Conservation (phyloP, 441 rosid genomes). For the Erodium chrysanthum region DNA sequence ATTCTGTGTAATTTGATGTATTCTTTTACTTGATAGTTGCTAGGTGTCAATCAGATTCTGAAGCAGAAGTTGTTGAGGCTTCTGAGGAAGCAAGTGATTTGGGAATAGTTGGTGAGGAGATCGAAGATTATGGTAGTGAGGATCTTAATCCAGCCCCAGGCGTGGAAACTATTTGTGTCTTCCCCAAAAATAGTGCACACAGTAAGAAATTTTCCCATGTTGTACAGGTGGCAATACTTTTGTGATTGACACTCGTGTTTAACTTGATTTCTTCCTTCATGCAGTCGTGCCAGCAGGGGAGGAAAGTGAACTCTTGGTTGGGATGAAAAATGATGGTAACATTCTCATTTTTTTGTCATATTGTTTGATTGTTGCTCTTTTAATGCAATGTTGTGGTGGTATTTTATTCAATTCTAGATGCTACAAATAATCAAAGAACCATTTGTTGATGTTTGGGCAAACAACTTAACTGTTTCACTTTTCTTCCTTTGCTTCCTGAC, state of each 20-base stretch:
- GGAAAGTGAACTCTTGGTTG: slow-evolving; percentile 77
- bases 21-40: slow-evolving; percentile 36
- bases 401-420: not conserved
- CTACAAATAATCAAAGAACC: not conserved
- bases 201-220: slow-evolving; percentile 27
- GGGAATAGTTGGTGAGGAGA: slow-evolving; percentile 72
- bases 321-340: slow-evolving; percentile 79
- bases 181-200: slow-evolving; percentile 74
- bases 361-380: slow-evolving; percentile 5
- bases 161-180: slow-evolving; percentile 57
- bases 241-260: not conserved
- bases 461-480: not conserved
- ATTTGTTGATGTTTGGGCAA: slow-evolving; percentile 3
- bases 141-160: slow-evolving; percentile 59
- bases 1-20: slow-evolving; percentile 1
- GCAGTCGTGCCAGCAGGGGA: slow-evolving; percentile 89
- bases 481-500: not conserved
- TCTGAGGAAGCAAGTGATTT: slow-evolving; percentile 49
- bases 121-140: slow-evolving; percentile 51
- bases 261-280: not conserved
- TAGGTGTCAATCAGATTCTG: slow-evolving; percentile 63
- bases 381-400: not conserved
- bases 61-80: slow-evolving; percentile 41
- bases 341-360: not conserved
- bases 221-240: not conserved